Conservation (phyloP, 805 yeast species). For the Peterozyma xylosa region DNA sequence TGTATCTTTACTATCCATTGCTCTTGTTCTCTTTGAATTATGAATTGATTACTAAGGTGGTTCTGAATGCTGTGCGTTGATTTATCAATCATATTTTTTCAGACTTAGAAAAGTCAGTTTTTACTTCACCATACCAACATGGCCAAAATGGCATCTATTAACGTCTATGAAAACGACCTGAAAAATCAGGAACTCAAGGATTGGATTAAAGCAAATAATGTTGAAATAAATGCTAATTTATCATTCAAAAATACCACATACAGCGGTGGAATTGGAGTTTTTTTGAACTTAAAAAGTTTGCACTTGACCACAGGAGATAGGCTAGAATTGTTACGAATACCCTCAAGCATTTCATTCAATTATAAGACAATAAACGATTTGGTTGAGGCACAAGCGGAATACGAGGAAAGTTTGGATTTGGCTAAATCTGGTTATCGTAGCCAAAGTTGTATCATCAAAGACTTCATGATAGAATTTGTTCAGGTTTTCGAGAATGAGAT, state of each 20-base stretch:
- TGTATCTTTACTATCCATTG: not conserved
- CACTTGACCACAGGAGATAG: slow-evolving; percentile 5
- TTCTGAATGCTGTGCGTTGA: not conserved
- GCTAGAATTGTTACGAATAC: slow-evolving; percentile 31
- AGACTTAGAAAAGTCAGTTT: not conserved
- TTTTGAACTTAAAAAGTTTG: not conserved
- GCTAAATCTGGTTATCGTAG: too few species aligned
- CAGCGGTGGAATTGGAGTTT: slow-evolving; percentile 5
- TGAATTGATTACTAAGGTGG: too few species aligned
- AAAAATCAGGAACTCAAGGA: not conserved
- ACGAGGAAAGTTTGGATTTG: slow-evolving; percentile 14
- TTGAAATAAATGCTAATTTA: not conserved
- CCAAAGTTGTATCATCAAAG: slow-evolving; percentile 7
- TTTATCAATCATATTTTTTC: not conserved
- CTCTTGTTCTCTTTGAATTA: not conserved
- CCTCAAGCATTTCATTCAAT: slow-evolving; percentile 22
- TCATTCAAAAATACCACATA: not conserved
- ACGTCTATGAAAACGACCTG: not conserved
- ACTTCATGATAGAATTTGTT: slow-evolving; percentile 10
- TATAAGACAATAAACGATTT: slow-evolving; percentile 20
- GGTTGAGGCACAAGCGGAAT: slow-evolving; percentile 11
- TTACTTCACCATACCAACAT: not conserved
- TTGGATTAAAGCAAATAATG: not conserved
- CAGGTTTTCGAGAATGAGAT: not conserved
- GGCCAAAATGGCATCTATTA: too few species aligned